Evolutionary conservation across 2,329 filamentous ascomycete genomes (phyloP), one percentile per base, ranked within the genome.

Genomic region (Aspergillus sergii): DNA sequence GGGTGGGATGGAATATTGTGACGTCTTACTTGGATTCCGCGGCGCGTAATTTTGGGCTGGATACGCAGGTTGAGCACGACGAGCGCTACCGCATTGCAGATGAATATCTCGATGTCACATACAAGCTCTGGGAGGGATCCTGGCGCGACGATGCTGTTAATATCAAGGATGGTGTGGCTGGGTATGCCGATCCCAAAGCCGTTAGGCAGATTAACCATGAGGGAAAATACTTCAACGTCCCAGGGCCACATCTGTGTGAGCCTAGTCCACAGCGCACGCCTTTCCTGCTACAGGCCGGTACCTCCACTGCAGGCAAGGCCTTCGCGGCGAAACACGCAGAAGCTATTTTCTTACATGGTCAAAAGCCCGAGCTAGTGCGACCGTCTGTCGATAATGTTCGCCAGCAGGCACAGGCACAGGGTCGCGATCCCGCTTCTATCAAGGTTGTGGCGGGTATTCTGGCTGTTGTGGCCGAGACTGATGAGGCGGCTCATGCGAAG

Each of bases 221-320:
- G 66, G 78, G 76, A 6, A 76, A 77, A 55, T 81, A 82, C 59
- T 81, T 81, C 71, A 75, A 75, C 36, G 77, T 80, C 1, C 75
- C 77, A 2, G 80, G 80, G 0, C 80, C 81, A n/a, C 79, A 80
- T 69, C 73, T 81, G 26, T 76, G 78, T 36, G 77, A 82, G 60
- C 82, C 82, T 0, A 80, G 78, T 41, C 74, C 76, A 5, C 82
- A 84, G 68, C 75, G 82, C 0, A 84, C 82, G 0, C 85, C 85
- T 0, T 84, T 86, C 62, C 75, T 87, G 0, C 85, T 87, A 69
- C 86, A 88, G 65, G 86, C 86, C 0, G 82, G 82, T 1, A 79
- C 81, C 0, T 81, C 78, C 4, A 77, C 78, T 32, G 79, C 81
- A 1, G 82, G 82, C 1, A 82, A 81, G 54, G 73, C 73, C 0